Evolutionary conservation across 176 grass and related monocot species (phyloP).

Genomic region (Metroxylon sagu): DNA sequence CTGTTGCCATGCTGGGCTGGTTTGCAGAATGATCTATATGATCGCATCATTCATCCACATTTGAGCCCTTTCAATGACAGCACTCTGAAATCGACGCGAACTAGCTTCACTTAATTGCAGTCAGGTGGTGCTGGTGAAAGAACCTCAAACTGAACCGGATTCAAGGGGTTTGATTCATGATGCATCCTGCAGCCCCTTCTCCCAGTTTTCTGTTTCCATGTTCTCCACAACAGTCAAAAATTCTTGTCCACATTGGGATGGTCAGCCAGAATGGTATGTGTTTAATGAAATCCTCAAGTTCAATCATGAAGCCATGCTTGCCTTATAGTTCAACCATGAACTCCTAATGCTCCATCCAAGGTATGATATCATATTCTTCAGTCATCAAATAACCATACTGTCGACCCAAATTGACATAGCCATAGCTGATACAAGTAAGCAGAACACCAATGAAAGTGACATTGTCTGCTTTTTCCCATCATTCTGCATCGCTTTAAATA

Average conservation of each 20-base stretch:
- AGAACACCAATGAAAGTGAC: slow-evolving; percentile 61
- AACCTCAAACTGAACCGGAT: slow-evolving; percentile 47
- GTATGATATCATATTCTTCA: slow-evolving; percentile 47
- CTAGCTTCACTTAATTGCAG: no score
- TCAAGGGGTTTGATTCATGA: slow-evolving; percentile 58
- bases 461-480: slow-evolving; percentile 42
- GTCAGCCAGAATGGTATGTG: slow-evolving; percentile 61
- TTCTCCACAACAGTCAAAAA: slow-evolving; percentile 82
- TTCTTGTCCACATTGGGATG: slow-evolving; percentile 69
- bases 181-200: slow-evolving; percentile 60
- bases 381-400: slow-evolving; percentile 64
- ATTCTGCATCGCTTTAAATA: slow-evolving; percentile 65
- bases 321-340: slow-evolving; percentile 85
- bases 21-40: no score
- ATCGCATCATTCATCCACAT: no score
- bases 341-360: slow-evolving; percentile 66
- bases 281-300: slow-evolving; percentile 74
- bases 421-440: slow-evolving; percentile 68
- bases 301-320: slow-evolving; percentile 71
- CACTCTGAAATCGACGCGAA: no score
- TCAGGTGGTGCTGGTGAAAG: not conserved
- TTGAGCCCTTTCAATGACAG: no score
- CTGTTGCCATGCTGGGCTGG: no score
- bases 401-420: slow-evolving; percentile 54
- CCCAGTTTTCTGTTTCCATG: slow-evolving; percentile 58